A percentile compares a stretch with the other conserved stretches of the same genome.
These are phyloP conservation scores for Panaeolus cyanescens DNA, from an alignment of 768 basidiomycete species.

Conservation along the genomic window DNA sequence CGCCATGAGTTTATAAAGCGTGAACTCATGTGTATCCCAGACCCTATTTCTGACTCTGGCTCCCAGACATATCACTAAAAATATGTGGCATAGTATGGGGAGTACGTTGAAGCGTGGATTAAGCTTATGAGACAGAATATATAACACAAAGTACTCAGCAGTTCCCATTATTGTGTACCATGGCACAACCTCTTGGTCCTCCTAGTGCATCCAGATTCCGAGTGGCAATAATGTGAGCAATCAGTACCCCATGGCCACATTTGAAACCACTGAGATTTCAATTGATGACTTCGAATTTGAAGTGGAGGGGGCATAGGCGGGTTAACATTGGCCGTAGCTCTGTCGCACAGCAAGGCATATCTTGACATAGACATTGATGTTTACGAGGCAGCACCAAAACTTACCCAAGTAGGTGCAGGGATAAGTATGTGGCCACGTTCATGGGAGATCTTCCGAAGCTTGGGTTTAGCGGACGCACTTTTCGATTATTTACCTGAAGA, in stretches of 20 bases:
- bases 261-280: neutral
- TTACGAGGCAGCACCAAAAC: conserved; percentile 44
- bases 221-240: neutral
- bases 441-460: conserved; percentile 39
- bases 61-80: no score
- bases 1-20: no score
- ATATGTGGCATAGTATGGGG: no score
- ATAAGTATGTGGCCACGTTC: conserved; percentile 43
- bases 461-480: conserved; percentile 34
- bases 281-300: neutral
- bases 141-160: no score
- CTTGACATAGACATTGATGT: conserved; percentile 37
- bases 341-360: conserved; percentile 6
- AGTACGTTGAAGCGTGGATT: no score
- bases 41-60: no score
- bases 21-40: no score
- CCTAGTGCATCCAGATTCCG: neutral
- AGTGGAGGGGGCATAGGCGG: conserved; percentile 37
- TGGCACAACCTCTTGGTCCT: no score
- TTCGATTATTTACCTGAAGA: conserved; percentile 9
- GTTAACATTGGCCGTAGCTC: conserved; percentile 23
- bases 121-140: no score
- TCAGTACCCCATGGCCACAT: neutral
- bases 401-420: conserved; percentile 47
- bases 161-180: no score